phyloP scores from a whole-genome alignment of 768 basidiomycete species.

The Tricholoma hemisulphureum region DNA sequence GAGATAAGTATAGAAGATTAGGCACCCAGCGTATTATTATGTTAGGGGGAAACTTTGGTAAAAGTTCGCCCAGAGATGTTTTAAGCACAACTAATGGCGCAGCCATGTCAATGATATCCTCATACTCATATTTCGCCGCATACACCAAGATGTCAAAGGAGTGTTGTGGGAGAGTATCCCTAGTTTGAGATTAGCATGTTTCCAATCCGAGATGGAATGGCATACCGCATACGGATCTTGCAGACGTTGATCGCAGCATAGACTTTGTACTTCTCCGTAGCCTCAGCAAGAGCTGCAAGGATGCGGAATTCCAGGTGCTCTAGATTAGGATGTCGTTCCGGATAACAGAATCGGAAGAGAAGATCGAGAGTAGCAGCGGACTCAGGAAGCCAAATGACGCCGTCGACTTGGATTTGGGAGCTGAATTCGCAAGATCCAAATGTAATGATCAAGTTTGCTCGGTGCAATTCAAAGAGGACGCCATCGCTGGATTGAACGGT shows the following conservation, averaged over 20 bases:
- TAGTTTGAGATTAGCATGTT: neutral
- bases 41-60: neutral
- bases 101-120: neutral
- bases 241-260: slow-evolving; percentile 8
- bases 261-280: slow-evolving; percentile 7
- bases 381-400: neutral
- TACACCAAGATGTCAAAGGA: neutral
- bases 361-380: slow-evolving; percentile 1
- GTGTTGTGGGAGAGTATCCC: neutral
- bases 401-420: neutral
- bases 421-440: neutral
- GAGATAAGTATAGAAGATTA: no score
- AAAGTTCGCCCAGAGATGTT: neutral
- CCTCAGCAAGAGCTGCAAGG: neutral
- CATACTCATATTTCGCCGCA: neutral
- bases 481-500: slow-evolving; percentile 6
- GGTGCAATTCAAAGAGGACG: slow-evolving; percentile 5
- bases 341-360: slow-evolving; percentile 10
- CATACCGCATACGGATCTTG: slow-evolving; percentile 7
- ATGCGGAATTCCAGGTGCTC: neutral
- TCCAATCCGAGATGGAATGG: neutral
- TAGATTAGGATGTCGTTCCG: slow-evolving; percentile 8
- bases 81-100: neutral
- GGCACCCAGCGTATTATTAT: neutral
- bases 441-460: neutral